Conservation (phyloP, 2,329 filamentous ascomycete genomes). For the Hypocreales sp. region DNA sequence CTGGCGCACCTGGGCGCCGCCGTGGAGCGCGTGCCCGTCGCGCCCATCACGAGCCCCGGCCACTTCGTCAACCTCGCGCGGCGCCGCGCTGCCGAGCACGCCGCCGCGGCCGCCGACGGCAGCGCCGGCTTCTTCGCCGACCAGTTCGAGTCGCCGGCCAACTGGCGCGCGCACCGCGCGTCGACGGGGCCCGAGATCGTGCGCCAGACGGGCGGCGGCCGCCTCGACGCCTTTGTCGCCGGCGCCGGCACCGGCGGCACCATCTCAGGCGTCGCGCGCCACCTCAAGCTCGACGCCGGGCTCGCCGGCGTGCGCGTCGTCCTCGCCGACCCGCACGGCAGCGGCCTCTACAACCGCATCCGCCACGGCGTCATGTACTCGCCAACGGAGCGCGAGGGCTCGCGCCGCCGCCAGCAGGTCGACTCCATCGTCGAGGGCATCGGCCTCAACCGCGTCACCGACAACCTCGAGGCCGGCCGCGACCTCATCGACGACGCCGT, state of each 20-base stretch:
- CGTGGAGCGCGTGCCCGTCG: constrained; percentile 83
- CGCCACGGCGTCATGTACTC: constrained; percentile 95
- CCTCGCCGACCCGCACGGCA: constrained; percentile 87
- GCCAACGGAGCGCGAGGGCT: constrained; percentile 76
- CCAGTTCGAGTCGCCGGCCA: constrained; percentile 86
- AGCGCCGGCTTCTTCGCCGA: constrained; percentile 87
- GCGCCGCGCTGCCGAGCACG: constrained; percentile 60
- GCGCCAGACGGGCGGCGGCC: constrained; percentile 54
- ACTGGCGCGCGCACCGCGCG: constrained; percentile 70
- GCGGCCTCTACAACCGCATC: constrained; percentile 82
- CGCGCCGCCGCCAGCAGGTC: constrained; percentile 74
- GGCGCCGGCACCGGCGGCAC: constrained; percentile 93
- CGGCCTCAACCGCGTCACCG: constrained; percentile 86
- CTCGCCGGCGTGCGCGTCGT: constrained; percentile 53
- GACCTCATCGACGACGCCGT: constrained; percentile 84
- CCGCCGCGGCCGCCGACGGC: constrained; percentile 32
- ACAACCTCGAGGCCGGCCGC: constrained; percentile 78
- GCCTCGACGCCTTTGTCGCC: constrained; percentile 74
- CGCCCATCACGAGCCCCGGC: constrained; percentile 80
- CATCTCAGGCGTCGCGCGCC: constrained; percentile 71
- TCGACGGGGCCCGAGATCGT: constrained; percentile 85
- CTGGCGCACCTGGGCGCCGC: constrained; percentile 77
- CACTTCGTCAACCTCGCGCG: constrained; percentile 93
- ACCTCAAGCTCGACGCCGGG: constrained; percentile 54
- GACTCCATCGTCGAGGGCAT: constrained; percentile 95